Evolutionary conservation across 352 stramenopile genomes (phyloP).

Genomic region (Phytophthora boehmeriae): DNA sequence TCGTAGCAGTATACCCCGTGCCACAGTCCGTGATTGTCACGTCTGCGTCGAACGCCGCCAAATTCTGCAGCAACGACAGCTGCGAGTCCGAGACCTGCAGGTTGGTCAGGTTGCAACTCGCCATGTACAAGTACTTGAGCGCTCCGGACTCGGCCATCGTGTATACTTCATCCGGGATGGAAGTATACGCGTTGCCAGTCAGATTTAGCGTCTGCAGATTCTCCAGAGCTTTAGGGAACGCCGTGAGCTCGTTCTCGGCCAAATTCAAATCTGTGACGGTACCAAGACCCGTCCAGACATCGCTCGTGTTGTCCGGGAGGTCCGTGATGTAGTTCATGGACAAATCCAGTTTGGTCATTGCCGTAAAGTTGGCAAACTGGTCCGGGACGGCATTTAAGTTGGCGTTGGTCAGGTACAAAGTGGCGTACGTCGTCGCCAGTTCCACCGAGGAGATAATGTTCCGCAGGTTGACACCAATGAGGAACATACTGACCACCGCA

Average conservation of each 20-base stretch:
- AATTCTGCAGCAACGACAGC: slow-evolving; percentile 41
- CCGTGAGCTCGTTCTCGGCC: slow-evolving; percentile 47
- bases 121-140: slow-evolving; percentile 57
- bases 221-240: slow-evolving; percentile 41
- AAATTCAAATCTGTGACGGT: slow-evolving; percentile 47
- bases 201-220: slow-evolving; percentile 50
- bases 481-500: slow-evolving; percentile 38
- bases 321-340: slow-evolving; percentile 57
- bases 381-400: slow-evolving; percentile 53
- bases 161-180: slow-evolving; percentile 54
- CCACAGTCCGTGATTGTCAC: slow-evolving; percentile 51
- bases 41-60: slow-evolving; percentile 52
- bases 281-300: slow-evolving; percentile 35
- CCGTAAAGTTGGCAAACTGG: slow-evolving; percentile 40
- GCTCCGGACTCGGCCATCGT: slow-evolving; percentile 37
- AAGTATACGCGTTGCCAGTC: slow-evolving; percentile 47
- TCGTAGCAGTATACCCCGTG: slow-evolving; percentile 18
- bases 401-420: slow-evolving; percentile 48
- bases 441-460: slow-evolving; percentile 41
- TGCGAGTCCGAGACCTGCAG: slow-evolving; percentile 47
- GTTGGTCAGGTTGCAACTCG: slow-evolving; percentile 61
- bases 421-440: slow-evolving; percentile 30
- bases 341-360: slow-evolving; percentile 40
- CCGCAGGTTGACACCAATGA: slow-evolving; percentile 41
- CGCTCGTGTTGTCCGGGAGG: slow-evolving; percentile 38